A percentile compares a stretch with the other conserved stretches of the same genome.
phyloP scores from a whole-genome alignment of 1,139 yeast species.

The Hyphopichia fennica region DNA sequence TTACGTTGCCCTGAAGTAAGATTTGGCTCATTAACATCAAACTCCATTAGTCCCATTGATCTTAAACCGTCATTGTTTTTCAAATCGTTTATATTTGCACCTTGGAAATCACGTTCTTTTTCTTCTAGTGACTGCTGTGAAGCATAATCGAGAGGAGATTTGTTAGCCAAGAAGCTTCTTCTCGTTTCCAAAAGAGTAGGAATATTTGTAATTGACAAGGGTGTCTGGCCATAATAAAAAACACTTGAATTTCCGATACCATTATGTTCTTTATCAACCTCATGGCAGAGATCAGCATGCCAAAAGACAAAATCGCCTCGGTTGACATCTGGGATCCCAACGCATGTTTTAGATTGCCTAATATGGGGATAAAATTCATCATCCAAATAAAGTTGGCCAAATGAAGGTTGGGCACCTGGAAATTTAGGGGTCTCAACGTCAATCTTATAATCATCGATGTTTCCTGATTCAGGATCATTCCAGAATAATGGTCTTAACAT shows the following conservation, averaged over 20 bases:
- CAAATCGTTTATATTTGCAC: slow-evolving; percentile 17
- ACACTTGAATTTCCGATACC: slow-evolving; percentile 43
- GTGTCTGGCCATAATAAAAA: slow-evolving; percentile 13
- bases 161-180: slow-evolving; percentile 11
- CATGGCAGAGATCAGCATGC: slow-evolving; percentile 51
- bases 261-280: slow-evolving; percentile 43
- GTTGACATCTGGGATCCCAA: slow-evolving; percentile 32
- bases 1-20: slow-evolving; percentile 20
- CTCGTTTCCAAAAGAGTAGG: slow-evolving; percentile 14
- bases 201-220: slow-evolving; percentile 10
- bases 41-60: slow-evolving; percentile 22
- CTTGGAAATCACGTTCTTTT: slow-evolving; percentile 11
- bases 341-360: slow-evolving; percentile 21
- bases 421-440: slow-evolving; percentile 22
- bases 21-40: slow-evolving; percentile 15
- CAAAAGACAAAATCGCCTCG: slow-evolving; percentile 49
- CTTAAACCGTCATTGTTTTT: slow-evolving; percentile 18
- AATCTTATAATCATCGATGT: slow-evolving; percentile 20
- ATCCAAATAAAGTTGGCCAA: slow-evolving; percentile 19
- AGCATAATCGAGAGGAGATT: slow-evolving; percentile 16
- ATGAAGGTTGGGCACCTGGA: slow-evolving; percentile 19
- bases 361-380: slow-evolving; percentile 28
- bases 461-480: slow-evolving; percentile 17
- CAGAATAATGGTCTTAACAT: slow-evolving; percentile 47
- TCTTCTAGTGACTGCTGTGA: slow-evolving; percentile 13